Evolutionary conservation across 768 basidiomycete genomes (phyloP), one percentile per base, ranked within the genome.

Genomic region (Suillus luteus): DNA sequence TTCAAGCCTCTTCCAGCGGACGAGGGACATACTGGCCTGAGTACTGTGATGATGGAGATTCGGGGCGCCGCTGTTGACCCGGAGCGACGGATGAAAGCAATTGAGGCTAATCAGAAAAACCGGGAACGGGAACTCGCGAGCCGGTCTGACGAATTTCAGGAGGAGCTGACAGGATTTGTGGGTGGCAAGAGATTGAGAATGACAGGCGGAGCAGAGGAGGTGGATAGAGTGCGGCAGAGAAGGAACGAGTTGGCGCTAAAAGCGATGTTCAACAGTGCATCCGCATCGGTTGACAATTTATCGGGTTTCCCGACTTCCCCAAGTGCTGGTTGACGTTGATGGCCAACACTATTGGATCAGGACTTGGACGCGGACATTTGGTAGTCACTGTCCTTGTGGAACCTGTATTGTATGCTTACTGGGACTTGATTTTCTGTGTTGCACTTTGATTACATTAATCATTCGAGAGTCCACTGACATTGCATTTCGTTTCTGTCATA

Each of bases 201-300:
- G 92, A 99, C 96, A 19, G 96, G 96, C 33, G 96, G 95, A 15
- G 91, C 93, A 27, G 93, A 96, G 75, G 94, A 96, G 78, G 84
- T 80, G 27, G 96, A 99, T 78, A 82, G 96, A 62, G 83, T 96
- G 68, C 81, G 96, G 69, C 91, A 95, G 81, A 86, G 86, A 73
- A 82, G 87, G 75, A 93, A 92, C 72, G 95, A 95, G 60, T 75
- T 86, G 78, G 88, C 93, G 24, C 78, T 99, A 67, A 95, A 90
- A 79, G 91, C 92, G 37, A 96, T 98, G 93, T 95, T 95, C 72
- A 83, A 73, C 40, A 40, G 1, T 7, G 64, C 64, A 37, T 67
- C 72, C 2, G 51, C 41, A 24, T 57, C 55, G 5, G 55, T 24
- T 17, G 55, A 57, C 55, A 40, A 27, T 24, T 57, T 35, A 54